These are phyloP conservation scores for Podaxis sp. DNA, from an alignment of 768 basidiomycete genomes.

Conservation along the genomic window DNA sequence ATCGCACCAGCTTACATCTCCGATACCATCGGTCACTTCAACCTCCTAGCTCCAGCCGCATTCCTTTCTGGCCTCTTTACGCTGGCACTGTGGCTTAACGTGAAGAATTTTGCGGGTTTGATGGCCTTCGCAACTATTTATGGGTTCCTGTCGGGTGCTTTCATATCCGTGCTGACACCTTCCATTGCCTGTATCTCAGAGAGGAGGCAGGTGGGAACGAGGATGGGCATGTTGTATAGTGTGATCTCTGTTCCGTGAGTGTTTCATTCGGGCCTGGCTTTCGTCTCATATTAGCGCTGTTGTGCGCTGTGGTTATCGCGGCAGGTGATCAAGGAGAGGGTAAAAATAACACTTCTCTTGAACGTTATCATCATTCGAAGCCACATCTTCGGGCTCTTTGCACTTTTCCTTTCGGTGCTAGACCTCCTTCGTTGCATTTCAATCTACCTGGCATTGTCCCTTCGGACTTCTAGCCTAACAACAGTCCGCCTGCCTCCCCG, in stretches of 20 bases:
- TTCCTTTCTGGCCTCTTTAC: conserved; percentile 63
- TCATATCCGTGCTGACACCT: conserved; percentile 66
- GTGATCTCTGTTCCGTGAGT: conserved; percentile 73
- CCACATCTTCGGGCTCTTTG: background rate
- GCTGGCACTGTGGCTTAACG: conserved; percentile 57
- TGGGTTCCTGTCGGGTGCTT: conserved; percentile 67
- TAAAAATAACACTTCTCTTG: background rate
- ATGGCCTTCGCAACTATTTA: conserved; percentile 55
- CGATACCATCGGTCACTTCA: conserved; percentile 66
- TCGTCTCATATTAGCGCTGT: background rate
- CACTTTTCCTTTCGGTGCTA: background rate
- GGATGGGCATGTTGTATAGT: conserved; percentile 65
- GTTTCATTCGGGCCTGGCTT: background rate
- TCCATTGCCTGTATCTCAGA: conserved; percentile 70
- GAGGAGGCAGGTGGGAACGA: conserved; percentile 53
- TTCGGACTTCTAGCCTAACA: conserved; percentile 6
- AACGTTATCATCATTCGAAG: background rate
- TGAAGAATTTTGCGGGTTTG: conserved; percentile 38
- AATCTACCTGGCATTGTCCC: background rate
- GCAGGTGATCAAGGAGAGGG: background rate
- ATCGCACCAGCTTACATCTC: conserved; percentile 63
- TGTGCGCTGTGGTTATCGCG: background rate
- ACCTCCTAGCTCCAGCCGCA: conserved; percentile 62
- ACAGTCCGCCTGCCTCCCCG: background rate
- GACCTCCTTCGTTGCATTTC: conserved; percentile 1